These are phyloP conservation scores for Pecoramyces ruminantium DNA, from an alignment of 192 early-diverging fungal genomes.

Conservation along the genomic window DNA sequence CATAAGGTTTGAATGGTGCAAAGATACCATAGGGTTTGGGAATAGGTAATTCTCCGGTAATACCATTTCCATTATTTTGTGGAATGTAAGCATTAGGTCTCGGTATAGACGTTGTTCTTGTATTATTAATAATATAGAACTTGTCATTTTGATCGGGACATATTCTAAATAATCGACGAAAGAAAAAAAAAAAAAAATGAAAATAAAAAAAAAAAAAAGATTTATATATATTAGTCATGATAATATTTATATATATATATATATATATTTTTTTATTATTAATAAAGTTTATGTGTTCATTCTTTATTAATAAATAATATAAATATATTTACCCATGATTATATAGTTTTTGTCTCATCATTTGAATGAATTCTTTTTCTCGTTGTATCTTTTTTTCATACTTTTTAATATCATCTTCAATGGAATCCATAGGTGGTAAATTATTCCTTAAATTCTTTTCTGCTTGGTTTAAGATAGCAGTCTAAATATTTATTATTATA, in stretches of 20 bases:
- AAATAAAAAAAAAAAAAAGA: neutral
- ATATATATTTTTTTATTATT: too few species aligned
- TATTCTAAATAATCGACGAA: neutral
- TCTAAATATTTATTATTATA: conserved; percentile 4
- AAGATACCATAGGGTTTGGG: conserved; percentile 36
- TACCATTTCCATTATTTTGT: conserved; percentile 13
- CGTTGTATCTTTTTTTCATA: conserved; percentile 10
- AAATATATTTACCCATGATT: conserved; percentile 3
- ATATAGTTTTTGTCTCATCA: conserved; percentile 7
- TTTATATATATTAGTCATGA: conserved; percentile 22
- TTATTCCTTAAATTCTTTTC: conserved; percentile 12
- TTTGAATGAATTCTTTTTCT: conserved; percentile 10
- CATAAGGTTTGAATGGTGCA: conserved; percentile 35
- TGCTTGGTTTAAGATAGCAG: conserved; percentile 22
- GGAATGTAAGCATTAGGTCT: conserved; percentile 42
- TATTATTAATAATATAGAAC: conserved; percentile 22
- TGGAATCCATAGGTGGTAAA: conserved; percentile 17
- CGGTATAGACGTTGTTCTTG: conserved; percentile 30
- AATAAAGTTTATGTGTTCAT: too few species aligned
- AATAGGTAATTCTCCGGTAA: conserved; percentile 26
- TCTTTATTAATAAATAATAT: too few species aligned
- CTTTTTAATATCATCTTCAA: conserved; percentile 27
- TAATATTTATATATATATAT: too few species aligned
- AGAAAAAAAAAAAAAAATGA: conserved; percentile 4
- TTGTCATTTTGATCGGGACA: conserved; percentile 23